These are phyloP conservation scores for Phialemoniopsis sp. DNA, from an alignment of 2,329 filamentous ascomycete genomes.

Conservation along the genomic window DNA sequence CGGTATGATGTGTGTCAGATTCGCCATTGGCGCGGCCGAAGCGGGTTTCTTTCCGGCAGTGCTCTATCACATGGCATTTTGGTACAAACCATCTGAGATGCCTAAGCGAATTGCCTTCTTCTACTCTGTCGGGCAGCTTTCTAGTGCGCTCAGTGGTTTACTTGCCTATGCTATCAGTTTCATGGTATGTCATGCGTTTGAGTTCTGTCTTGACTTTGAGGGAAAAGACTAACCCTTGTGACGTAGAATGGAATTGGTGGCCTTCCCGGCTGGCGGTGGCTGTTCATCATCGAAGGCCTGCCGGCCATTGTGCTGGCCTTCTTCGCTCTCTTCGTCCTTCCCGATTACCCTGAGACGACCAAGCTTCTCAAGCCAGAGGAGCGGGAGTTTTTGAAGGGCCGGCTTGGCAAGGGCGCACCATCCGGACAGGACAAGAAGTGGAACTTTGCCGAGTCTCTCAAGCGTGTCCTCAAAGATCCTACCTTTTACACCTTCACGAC, in stretches of 20 bases:
- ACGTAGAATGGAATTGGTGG: too few relatives aligned
- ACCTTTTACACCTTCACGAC: slow-evolving; percentile 29
- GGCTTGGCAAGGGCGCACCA: slow-evolving; percentile 19
- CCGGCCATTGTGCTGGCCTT: too few relatives aligned
- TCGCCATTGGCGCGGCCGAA: slow-evolving; percentile 29
- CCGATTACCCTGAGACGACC: neutral
- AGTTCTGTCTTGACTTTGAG: too few relatives aligned
- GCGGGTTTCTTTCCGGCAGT: slow-evolving; percentile 29
- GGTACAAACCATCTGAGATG: slow-evolving; percentile 28
- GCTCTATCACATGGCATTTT: slow-evolving; percentile 32
- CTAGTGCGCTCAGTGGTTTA: slow-evolving; percentile 25
- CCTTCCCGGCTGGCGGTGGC: too few relatives aligned
- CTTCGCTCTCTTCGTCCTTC: neutral
- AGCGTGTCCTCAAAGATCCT: slow-evolving; percentile 22
- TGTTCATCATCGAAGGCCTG: too few relatives aligned
- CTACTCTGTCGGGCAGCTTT: slow-evolving; percentile 27
- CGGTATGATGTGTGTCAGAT: slow-evolving; percentile 30
- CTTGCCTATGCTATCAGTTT: slow-evolving; percentile 30
- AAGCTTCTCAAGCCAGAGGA: neutral
- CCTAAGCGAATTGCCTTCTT: slow-evolving; percentile 29
- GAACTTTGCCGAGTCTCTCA: slow-evolving; percentile 21
- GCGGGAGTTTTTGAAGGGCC: neutral
- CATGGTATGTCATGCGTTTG: slow-evolving; percentile 26
- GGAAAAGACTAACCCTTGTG: too few relatives aligned
- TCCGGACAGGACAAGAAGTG: slow-evolving; percentile 22